Base-by-base conservation (phyloP, 345 rosid genomes). In the Eucalyptus erythrocorys region DNA sequence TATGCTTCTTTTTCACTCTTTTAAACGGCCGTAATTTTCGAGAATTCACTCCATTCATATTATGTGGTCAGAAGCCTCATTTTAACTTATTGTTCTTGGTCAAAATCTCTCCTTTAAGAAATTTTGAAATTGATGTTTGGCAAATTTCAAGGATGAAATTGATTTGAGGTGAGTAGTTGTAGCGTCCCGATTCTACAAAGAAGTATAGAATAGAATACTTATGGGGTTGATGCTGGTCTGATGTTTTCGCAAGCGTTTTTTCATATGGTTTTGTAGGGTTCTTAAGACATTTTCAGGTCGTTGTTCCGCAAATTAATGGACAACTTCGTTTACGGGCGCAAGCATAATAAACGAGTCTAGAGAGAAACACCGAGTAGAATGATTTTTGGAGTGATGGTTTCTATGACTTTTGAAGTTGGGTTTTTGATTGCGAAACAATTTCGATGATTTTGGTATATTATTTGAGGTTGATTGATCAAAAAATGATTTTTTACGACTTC, bases 1-100 rank as follows among this genome's bases (percentile, higher is more conserved):
- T 64, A 64, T 30, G 16, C 76, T n/a, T 4, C 9, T 0, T 7
- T 64, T 64, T 3, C 71, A 15, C 2, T 64, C 21, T 64, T 64
- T n/a, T 64, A 3, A 64, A 0, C 3, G 1, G 2, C 0, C 21
- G 5, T 14, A n/a, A n/a, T n/a, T 64, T 64, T 64, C 3, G 34
- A 64, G 40, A 15, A n/a, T 64, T n/a, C 6, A 2, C 37, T 0
- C 37, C 5, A n/a, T 14, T 64, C 76, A n/a, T 64, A 64, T 64
- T n/a, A 64, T 15, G 4, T 30, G 37, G 76, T 4, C 21, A 30
- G 37, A 64, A n/a, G 40, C 10, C 76, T 64, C 71, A 0, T 64
- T 3, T 64, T 2, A 64, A 64, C 3, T 64, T 59, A 61, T 30
- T 61, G 37, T 61, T 5, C 5, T 30, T 27, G 8, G 66, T 27